phyloP scores from a whole-genome alignment of 139 green algal genomes.

The Zygnema circumcarinatum region DNA sequence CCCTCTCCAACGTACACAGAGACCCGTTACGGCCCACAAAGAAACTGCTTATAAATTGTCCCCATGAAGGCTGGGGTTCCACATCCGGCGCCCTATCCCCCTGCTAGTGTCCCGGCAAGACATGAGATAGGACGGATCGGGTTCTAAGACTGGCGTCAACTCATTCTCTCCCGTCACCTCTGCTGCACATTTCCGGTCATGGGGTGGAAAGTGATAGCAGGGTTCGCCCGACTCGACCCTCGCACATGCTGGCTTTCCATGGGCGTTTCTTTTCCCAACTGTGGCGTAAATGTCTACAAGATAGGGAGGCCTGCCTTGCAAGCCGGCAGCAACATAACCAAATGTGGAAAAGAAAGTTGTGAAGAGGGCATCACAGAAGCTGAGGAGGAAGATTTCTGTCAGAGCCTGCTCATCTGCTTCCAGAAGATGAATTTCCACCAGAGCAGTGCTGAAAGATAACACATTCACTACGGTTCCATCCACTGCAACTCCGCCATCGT shows the following conservation, averaged over 20 bases:
- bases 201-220: constrained; percentile 25
- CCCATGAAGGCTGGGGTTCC: not conserved
- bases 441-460: not conserved
- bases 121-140: not conserved
- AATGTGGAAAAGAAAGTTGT: constrained; percentile 36
- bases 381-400: constrained; percentile 41
- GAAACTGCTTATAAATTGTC: not conserved
- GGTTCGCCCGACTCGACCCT: constrained; percentile 5
- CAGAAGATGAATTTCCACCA: not conserved
- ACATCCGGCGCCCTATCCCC: not conserved
- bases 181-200: not conserved
- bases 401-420: constrained; percentile 21
- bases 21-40: not conserved
- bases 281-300: not conserved
- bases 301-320: constrained; percentile 9
- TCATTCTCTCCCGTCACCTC: not conserved
- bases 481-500: not conserved
- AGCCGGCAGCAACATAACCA: constrained; percentile 35
- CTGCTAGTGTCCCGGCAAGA: not conserved
- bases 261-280: not conserved
- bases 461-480: constrained; percentile 21
- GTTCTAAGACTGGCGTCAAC: not conserved
- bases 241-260: constrained; percentile 9
- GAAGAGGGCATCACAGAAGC: constrained; percentile 21
- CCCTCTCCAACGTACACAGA: not conserved